These are phyloP conservation scores for Parmales sp. DNA, from an alignment of 108 stramenopile species.

Conservation along the genomic window DNA sequence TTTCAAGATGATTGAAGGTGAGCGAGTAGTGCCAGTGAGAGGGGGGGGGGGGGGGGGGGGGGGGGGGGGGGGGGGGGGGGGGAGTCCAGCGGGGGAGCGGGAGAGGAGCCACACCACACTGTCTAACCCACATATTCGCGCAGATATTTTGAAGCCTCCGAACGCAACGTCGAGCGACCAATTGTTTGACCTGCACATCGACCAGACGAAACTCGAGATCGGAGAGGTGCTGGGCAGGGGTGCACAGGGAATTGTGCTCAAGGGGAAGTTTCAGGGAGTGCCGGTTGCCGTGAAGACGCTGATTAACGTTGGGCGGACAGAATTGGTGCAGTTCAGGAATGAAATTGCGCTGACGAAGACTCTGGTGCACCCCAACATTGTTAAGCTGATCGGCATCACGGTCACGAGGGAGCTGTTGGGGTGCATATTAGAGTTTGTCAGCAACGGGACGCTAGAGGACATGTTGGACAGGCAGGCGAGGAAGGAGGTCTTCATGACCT, in stretches of 20 bases:
- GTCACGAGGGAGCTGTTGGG: conserved; percentile 1
- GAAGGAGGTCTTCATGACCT: not conserved
- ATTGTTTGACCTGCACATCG: not conserved
- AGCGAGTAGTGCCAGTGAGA: no score
- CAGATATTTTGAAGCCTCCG: not conserved
- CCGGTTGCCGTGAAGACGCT: conserved; percentile 4
- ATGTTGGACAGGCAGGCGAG: not conserved
- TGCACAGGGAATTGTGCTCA: conserved; percentile 4
- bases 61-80: no score
- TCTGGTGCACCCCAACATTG: conserved; percentile 6
- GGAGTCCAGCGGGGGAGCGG: no score
- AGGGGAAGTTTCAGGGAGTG: not conserved
- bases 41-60: no score
- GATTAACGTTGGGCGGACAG: not conserved
- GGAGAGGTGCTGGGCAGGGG: conserved; percentile 1
- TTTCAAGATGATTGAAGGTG: not conserved
- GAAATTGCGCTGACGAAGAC: not conserved
- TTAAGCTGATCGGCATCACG: conserved; percentile 3
- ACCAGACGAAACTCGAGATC: not conserved
- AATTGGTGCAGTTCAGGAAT: not conserved
- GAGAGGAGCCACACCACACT: no score
- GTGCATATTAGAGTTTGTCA: not conserved
- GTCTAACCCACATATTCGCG: no score
- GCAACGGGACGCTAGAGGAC: not conserved
- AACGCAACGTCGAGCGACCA: not conserved